A percentile compares a stretch with the other conserved stretches of the same genome.
These are phyloP conservation scores for Backusella luteola DNA, from an alignment of 192 early-diverging fungal genomes.

Conservation along the genomic window DNA sequence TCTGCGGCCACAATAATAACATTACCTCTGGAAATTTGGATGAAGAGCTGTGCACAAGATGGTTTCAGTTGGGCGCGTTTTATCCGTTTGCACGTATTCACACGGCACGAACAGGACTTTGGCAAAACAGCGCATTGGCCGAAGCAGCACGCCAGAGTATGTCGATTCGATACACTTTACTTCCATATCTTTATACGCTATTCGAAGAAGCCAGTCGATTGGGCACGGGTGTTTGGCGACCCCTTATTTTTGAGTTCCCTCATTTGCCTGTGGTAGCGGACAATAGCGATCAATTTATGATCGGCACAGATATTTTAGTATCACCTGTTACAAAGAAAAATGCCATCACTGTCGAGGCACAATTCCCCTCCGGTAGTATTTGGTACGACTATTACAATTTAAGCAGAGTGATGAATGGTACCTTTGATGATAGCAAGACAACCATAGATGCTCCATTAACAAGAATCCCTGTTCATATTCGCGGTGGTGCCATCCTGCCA, in stretches of 20 bases:
- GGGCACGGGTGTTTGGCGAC: conserved; percentile 54
- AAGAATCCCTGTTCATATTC: conserved; percentile 59
- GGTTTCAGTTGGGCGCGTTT: conserved; percentile 57
- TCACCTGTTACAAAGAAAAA: conserved; percentile 53
- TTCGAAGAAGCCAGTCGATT: conserved; percentile 46
- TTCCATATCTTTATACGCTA: conserved; percentile 61
- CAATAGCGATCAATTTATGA: conserved; percentile 59
- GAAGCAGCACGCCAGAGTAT: conserved; percentile 51
- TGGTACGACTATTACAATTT: conserved; percentile 65
- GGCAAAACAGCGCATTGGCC: conserved; percentile 43
- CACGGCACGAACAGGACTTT: conserved; percentile 40
- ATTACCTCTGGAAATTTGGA: conserved; percentile 34
- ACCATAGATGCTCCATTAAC: conserved; percentile 46
- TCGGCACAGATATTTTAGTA: conserved; percentile 58
- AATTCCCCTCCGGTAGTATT: conserved; percentile 56
- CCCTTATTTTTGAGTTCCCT: conserved; percentile 55
- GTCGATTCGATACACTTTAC: conserved; percentile 52
- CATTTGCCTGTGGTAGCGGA: conserved; percentile 20
- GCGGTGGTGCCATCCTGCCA: conserved; percentile 60
- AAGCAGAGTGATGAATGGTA: conserved; percentile 11
- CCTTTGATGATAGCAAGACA: conserved; percentile 12
- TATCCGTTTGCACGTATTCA: conserved; percentile 55
- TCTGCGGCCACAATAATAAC: conserved; percentile 47
- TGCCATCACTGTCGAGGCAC: conserved; percentile 51
- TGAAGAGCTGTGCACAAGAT: conserved; percentile 64